Percentiles rank a stretch among this genome's conserved stretches.
Conservation (phyloP, 148 eudicot species). For the Beta vulgaris region DNA sequence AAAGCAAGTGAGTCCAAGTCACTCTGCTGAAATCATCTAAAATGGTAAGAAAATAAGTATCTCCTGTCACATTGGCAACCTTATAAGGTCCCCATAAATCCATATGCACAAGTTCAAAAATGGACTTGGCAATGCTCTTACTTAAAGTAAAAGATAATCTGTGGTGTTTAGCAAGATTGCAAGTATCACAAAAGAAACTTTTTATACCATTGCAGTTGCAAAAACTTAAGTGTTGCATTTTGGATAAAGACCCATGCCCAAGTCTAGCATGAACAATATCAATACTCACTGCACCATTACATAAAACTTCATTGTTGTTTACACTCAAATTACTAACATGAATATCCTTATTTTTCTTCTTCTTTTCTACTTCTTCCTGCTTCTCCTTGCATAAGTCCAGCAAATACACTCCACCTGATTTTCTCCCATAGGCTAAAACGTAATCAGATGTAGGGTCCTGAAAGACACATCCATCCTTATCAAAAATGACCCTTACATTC, state of each 20-base stretch:
- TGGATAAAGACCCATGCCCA: background rate
- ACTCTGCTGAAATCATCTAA: background rate
- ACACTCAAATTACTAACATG: no score
- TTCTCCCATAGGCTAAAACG: background rate
- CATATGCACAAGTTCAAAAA: background rate
- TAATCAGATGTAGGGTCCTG: background rate
- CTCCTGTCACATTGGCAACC: background rate
- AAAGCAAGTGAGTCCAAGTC: background rate
- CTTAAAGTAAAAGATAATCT: background rate
- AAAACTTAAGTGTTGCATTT: background rate
- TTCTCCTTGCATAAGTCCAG: no score
- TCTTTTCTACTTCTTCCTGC: background rate
- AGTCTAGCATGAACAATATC: conserved; percentile 2
- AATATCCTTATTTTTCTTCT: background rate
- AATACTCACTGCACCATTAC: no score
- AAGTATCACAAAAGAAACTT: background rate
- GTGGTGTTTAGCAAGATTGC: background rate
- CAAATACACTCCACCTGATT: background rate
- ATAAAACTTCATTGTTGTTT: no score
- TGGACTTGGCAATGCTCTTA: rapidly evolving
- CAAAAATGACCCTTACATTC: background rate
- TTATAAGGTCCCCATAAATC: conserved; percentile 12
- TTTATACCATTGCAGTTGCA: no score
- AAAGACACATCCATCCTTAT: background rate
- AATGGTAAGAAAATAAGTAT: background rate